Conservation (phyloP, 208 protist genomes). For the Crithidia thermophila region DNA sequence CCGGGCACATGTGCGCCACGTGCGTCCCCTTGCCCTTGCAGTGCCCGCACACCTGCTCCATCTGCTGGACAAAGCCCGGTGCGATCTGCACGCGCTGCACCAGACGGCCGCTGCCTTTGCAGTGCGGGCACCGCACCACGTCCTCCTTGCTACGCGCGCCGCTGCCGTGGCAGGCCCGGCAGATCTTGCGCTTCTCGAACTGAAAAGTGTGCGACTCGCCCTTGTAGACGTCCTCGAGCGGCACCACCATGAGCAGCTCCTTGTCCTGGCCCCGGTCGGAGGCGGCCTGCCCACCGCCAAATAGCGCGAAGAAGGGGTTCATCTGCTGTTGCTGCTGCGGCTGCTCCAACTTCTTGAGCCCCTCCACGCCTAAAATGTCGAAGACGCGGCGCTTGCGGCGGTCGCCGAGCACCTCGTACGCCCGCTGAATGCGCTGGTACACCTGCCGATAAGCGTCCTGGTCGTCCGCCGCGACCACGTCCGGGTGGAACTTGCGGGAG, state of each 20-base stretch:
- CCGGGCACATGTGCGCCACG: slow-evolving; percentile 71
- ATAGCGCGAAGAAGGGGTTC: slow-evolving; percentile 40
- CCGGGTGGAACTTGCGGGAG: slow-evolving; percentile 83
- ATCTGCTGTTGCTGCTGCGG: slow-evolving; percentile 38
- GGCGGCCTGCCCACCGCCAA: slow-evolving; percentile 33
- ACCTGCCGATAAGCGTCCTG: slow-evolving; percentile 53
- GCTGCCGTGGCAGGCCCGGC: slow-evolving; percentile 70
- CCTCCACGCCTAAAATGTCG: slow-evolving; percentile 90
- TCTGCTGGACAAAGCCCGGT: slow-evolving; percentile 78
- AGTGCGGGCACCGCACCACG: slow-evolving; percentile 57
- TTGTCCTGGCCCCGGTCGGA: slow-evolving; percentile 52
- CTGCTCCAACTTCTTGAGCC: slow-evolving; percentile 75
- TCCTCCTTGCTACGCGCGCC: slow-evolving; percentile 43
- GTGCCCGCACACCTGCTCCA: slow-evolving; percentile 81
- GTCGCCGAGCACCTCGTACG: slow-evolving; percentile 92
- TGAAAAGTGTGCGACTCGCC: slow-evolving; percentile 78
- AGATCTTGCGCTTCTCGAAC: slow-evolving; percentile 90
- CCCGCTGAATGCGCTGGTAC: slow-evolving; percentile 83
- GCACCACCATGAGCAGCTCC: slow-evolving; percentile 67
- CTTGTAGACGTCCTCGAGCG: slow-evolving; percentile 93
- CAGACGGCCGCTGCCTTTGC: slow-evolving; percentile 66
- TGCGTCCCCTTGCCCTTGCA: slow-evolving; percentile 91
- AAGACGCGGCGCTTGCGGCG: slow-evolving; percentile 92
- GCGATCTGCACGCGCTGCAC: slow-evolving; percentile 73
- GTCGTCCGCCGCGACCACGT: slow-evolving; percentile 49